phyloP scores from a whole-genome alignment of 1,284 basidiomycete species.

The Phylloporus sp. region DNA sequence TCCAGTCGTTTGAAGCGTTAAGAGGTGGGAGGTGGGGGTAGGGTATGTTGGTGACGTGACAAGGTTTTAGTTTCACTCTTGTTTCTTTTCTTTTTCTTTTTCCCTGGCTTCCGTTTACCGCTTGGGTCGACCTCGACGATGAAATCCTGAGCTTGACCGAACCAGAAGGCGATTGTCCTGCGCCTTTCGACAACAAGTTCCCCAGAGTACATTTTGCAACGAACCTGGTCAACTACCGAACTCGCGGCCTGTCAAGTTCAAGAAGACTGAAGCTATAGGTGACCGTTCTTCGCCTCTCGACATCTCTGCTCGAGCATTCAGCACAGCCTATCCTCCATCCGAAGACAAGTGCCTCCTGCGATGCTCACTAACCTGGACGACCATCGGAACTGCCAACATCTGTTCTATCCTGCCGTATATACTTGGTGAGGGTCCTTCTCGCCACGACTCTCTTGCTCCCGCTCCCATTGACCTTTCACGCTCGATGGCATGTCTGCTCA shows the following conservation, averaged over 20 bases:
- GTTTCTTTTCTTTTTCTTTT: not conserved
- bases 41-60: not conserved
- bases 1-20: not conserved
- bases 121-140: not conserved
- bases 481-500: not conserved
- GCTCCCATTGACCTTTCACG: no score
- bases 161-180: not conserved
- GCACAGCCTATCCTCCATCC: not conserved
- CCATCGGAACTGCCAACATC: not conserved
- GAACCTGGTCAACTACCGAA: not conserved
- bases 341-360: not conserved
- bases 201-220: not conserved
- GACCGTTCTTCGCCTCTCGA: not conserved
- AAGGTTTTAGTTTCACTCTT: not conserved
- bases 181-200: not conserved
- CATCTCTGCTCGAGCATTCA: not conserved
- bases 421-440: not conserved
- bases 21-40: not conserved
- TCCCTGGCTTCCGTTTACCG: conserved; percentile 1
- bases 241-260: not conserved
- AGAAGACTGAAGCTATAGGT: not conserved
- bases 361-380: not conserved
- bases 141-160: not conserved
- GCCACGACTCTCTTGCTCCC: not conserved
- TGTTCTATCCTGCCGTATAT: not conserved